phyloP scores from a whole-genome alignment of 106 monocot species.

The Hemerocallis citrina region DNA sequence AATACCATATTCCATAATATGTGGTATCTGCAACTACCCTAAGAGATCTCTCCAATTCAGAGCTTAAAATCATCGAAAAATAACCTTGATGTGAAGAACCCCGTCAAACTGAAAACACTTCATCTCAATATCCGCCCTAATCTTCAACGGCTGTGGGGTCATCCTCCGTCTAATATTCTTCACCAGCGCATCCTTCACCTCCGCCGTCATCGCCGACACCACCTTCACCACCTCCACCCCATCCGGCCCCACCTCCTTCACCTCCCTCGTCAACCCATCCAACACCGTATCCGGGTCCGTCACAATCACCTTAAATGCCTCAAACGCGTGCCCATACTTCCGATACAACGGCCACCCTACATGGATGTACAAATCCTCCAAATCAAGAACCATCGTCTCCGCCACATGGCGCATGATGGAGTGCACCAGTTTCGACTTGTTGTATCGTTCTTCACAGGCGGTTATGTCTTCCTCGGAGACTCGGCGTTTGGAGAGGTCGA shows the following conservation, averaged over 20 bases:
- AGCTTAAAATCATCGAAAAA: neutral
- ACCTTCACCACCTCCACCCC: slow-evolving; percentile 59
- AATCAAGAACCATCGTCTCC: slow-evolving; percentile 51
- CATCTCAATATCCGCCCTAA: slow-evolving; percentile 76
- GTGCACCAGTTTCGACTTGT: slow-evolving; percentile 91
- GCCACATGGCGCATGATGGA: slow-evolving; percentile 98
- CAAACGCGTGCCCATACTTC: slow-evolving; percentile 87
- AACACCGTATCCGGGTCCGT: slow-evolving; percentile 58
- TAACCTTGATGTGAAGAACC: slow-evolving; percentile 76
- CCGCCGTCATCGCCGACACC: slow-evolving; percentile 45
- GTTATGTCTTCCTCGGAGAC: slow-evolving; percentile 95
- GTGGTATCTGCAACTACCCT: no score
- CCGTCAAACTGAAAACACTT: slow-evolving; percentile 81
- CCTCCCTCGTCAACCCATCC: slow-evolving; percentile 41
- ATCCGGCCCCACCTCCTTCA: slow-evolving; percentile 57
- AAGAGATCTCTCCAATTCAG: neutral
- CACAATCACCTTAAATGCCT: slow-evolving; percentile 72
- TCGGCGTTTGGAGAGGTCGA: slow-evolving; percentile 88
- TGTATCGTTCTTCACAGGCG: slow-evolving; percentile 85
- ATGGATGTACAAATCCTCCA: slow-evolving; percentile 63
- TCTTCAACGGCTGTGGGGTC: slow-evolving; percentile 74
- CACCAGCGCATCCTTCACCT: slow-evolving; percentile 57
- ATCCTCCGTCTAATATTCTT: slow-evolving; percentile 75
- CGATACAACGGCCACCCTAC: slow-evolving; percentile 70
- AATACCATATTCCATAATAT: neutral